phyloP scores from a whole-genome alignment of 768 basidiomycete species.

The Tricholoma hemisulphureum region DNA sequence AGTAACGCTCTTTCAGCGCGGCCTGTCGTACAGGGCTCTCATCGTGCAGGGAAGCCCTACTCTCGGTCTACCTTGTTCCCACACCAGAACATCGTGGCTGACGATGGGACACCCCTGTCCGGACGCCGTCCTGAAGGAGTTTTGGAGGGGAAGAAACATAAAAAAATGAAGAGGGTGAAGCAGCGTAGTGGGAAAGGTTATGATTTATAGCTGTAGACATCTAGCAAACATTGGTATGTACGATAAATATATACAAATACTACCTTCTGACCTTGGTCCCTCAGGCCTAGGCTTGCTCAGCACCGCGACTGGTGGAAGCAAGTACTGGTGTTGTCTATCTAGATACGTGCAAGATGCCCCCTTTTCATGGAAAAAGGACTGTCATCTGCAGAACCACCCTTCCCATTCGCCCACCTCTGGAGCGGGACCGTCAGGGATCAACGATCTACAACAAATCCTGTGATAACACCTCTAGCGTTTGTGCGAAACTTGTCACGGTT shows the following conservation, averaged over 20 bases:
- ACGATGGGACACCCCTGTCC: conserved; percentile 70
- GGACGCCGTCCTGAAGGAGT: conserved; percentile 38
- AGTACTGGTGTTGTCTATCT: background rate
- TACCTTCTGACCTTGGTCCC: too few species aligned
- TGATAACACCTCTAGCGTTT: conserved; percentile 42
- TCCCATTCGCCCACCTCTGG: background rate
- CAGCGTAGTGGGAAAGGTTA: conserved; percentile 93
- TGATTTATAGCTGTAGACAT: conserved; percentile 39
- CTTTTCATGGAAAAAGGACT: background rate
- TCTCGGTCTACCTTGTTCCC: conserved; percentile 69
- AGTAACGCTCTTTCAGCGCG: conserved; percentile 51
- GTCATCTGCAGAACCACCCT: background rate
- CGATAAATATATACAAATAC: background rate
- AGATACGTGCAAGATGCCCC: background rate
- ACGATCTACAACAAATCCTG: background rate
- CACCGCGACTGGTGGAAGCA: too few species aligned
- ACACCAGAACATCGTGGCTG: conserved; percentile 77
- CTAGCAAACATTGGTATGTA: background rate
- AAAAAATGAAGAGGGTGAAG: conserved; percentile 77
- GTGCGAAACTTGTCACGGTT: conserved; percentile 68
- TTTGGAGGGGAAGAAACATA: conserved; percentile 71
- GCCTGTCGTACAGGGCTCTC: conserved; percentile 62
- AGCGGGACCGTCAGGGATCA: background rate
- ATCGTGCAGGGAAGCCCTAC: conserved; percentile 56
- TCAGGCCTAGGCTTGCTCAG: too few species aligned